Evolutionary conservation across 1,284 basidiomycete genomes (phyloP), one percentile per base, ranked within the genome.

Genomic region (Papiliotrema terrestris): DNA sequence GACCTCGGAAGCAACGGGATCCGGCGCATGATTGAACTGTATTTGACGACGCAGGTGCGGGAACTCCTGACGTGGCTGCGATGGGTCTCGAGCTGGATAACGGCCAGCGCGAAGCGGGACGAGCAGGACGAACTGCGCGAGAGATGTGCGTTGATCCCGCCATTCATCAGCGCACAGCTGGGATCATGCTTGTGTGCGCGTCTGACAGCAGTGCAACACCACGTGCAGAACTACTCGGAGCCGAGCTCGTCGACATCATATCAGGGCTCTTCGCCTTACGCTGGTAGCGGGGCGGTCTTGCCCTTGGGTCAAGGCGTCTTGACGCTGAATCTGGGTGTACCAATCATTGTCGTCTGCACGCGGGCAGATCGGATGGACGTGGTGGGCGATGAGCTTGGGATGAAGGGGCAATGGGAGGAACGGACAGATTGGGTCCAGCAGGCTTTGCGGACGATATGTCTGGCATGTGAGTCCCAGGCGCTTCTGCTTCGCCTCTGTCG

Each of bases 351-450:
- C 17, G 87, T 88, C 11, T 95, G 93, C 75, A 91, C 92, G 17
- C 96, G 92, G 74, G 89, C 90, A 2, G 90, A 93, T 73, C 76
- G 89, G 58, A 92, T 93, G 60, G 89, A 92, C 71, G 84, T 87
- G 46, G 83, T 83, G 9, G 83, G 82, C 56, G 89, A 92, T 62
- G 82, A 73, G 47, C 51, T 74, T 19, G 73, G 75, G 8, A 72
- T 86, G 63, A 84, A 84, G 35, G 82, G 80, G 23, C 83, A 84
- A 13, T 94, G 91, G 87, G 96, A 98, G 74, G 95, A 98, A 73
- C 83, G 89, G 63, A 94, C 93, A 47, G 95, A 98, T 73, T 89
- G 89, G 51, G 83, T 97, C 20, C 95, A 98, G 85, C 95, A 98
- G 69, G 85, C 91, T 22, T 80, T 98, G 51, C 84, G 95, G 29